Evolutionary conservation across 148 eudicot species (phyloP), one percentile per base, ranked within the genome.

Genomic region (Fagopyrum homotropicum): DNA sequence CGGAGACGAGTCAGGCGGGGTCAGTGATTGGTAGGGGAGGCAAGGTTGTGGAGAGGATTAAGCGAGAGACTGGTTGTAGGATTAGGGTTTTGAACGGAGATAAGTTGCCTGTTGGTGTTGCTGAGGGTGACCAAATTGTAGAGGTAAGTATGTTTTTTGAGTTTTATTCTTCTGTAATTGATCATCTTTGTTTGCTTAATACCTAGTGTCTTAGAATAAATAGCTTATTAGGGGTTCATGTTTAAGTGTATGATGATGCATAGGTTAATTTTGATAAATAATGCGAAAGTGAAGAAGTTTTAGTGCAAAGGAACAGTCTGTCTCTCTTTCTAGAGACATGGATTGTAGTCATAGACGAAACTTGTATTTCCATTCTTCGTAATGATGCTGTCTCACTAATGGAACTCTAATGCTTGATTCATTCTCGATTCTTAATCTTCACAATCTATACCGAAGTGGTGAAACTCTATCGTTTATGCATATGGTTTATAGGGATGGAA

Each of bases 11-110:
- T 61, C 80, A 80, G 69, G 93, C 81, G 3, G 92, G 93, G 77
- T 76, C 84, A 0, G 89, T 93, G 61, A 90, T 93, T 60, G 98
- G 98, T 29, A 90, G 83, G 79, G 90, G 93, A 3, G 96, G 98
- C 64, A 88, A 84, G 43, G 79, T 78, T 3, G 75, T 93, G 48
- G 88, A 83, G 84, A 89, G 61, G 79, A 77, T 90, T 68, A 90
- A 84, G 89, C 83, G 52, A 64, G 93, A 90, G 26, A 83, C 83
- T 83, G 89, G 93, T 2, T 83, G 86, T 74, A 86, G 48, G 56
- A 83, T 93, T 81, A 88, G 84, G 88, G 89, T 93, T 80, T 85
- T 93, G 86, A 30, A 45, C 7, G 78, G 75, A 0, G 85, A 83
- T 9, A 69, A 81, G 26, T 79, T 83, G 68, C 90, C 89, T 0